Base-by-base conservation (phyloP, 306 rosid genomes). In the Geum urbanum region DNA sequence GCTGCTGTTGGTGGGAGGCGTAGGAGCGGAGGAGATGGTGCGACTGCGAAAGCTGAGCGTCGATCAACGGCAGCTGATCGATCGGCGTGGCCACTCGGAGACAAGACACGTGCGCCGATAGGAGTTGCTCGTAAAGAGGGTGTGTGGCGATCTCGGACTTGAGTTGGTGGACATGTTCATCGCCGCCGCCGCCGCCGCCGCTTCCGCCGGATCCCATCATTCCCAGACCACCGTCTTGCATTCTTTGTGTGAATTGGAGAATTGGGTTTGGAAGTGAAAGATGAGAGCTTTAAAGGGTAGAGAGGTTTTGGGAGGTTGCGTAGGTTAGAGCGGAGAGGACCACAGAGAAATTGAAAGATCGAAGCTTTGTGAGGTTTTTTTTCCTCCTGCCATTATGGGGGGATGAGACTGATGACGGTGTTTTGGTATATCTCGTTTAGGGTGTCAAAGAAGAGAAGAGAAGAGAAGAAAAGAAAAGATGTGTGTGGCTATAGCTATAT, bases 61-160 rank as follows among this genome's bases (percentile, higher is more conserved):
- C 99, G 56, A 95, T 91, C 46, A 95, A 56, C 0, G 97, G 99
- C 48, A 95, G 69, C 87, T 95, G 96, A 54, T 95, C 99, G 72
- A 94, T 89, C 4, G 99, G 99, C 12, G 99, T 95, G 16, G 99
- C 99, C 2, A 95, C 99, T 0, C 97, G 86, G 6, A 95, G 92
- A 40, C 99, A 95, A 1, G 92, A 77, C 55, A 95, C 95, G 60
- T 95, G 99, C 0, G 99, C 97, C 0, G 95, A 68, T 0, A 95
- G 84, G 16, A 95, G 88, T 80, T 91, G 99, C 57, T 91, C 99
- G 16, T 79, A 95, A 0, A 95, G 77, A 1, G 99, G 99, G 68
- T 91, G 99, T 1, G 86, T 83, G 6, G 86, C 96, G 57, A 95
- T 95, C 88, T 95, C 99, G 12, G 94, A 91, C 84, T 91, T 95